These are phyloP conservation scores for Backusella parvicylindrica DNA, from an alignment of 192 early-diverging fungal genomes.

Conservation along the genomic window DNA sequence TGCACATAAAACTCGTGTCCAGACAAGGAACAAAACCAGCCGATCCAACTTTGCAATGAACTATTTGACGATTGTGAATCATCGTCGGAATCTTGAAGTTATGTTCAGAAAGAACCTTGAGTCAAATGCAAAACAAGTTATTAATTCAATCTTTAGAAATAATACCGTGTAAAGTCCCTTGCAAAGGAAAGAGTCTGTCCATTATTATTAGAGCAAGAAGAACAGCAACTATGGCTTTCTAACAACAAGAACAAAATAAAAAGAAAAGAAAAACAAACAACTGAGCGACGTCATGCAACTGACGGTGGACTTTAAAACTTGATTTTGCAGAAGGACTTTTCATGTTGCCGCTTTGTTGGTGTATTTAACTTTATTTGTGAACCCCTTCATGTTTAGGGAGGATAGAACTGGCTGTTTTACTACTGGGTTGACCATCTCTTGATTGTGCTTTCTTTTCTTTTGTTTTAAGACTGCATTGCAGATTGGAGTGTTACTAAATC, in stretches of 20 bases:
- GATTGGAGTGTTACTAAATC: neutral
- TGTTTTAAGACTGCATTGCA: neutral
- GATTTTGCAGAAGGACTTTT: neutral
- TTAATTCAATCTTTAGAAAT: slow-evolving; percentile 1
- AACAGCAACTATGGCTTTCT: neutral
- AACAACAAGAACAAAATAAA: neutral
- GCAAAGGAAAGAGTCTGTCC: neutral
- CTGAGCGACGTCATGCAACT: neutral
- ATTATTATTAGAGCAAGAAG: neutral
- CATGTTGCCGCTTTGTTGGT: neutral
- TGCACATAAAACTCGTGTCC: slow-evolving; percentile 78
- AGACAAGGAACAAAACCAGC: slow-evolving; percentile 68
- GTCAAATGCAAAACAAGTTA: neutral
- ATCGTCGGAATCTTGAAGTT: slow-evolving; percentile 7
- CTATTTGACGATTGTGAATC: slow-evolving; percentile 9
- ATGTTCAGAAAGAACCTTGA: neutral
- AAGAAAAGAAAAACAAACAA: neutral
- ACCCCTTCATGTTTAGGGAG: neutral
- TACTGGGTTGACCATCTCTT: neutral
- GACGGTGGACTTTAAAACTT: neutral
- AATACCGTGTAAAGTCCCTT: neutral
- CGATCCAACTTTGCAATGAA: slow-evolving; percentile 51
- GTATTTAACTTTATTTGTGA: no score
- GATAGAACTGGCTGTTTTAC: neutral
- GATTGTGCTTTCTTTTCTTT: neutral